phyloP scores from a whole-genome alignment of 1,284 basidiomycete species.

The Boletus mariae region DNA sequence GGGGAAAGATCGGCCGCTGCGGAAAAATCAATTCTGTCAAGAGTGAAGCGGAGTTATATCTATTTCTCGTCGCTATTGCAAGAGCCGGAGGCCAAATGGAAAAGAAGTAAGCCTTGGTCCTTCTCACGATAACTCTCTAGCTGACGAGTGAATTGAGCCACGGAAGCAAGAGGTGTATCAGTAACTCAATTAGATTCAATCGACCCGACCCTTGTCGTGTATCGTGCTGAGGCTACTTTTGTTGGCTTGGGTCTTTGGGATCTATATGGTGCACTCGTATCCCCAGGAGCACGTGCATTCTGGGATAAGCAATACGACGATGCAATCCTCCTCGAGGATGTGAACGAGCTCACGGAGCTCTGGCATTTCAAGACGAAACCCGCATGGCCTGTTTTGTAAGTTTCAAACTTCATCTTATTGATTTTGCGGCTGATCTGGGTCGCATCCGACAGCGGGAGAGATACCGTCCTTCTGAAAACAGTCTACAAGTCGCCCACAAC shows the following conservation, averaged over 20 bases:
- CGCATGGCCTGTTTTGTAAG: constrained; percentile 88
- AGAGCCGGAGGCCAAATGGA: constrained; percentile 99
- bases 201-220: constrained; percentile 95
- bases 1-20: constrained; percentile 60
- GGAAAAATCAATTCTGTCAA: constrained; percentile 76
- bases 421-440: constrained; percentile 6
- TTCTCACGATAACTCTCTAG: background rate
- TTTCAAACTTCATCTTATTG: constrained; percentile 15
- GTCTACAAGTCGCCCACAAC: constrained; percentile 96
- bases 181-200: constrained; percentile 97
- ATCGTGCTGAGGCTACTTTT: constrained; percentile 95
- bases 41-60: constrained; percentile 93
- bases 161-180: constrained; percentile 85
- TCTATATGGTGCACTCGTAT: constrained; percentile 84
- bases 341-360: constrained; percentile 87
- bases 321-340: constrained; percentile 80
- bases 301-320: constrained; percentile 95
- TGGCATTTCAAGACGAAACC: constrained; percentile 90
- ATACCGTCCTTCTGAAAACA: constrained; percentile 88
- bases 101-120: constrained; percentile 53
- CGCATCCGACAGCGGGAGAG: constrained; percentile 66
- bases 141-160: constrained; percentile 45
- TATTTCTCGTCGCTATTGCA: constrained; percentile 97
- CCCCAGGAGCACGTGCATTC: constrained; percentile 74
- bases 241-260: constrained; percentile 97